Evolutionary conservation across 2,329 filamentous ascomycete species (phyloP).

Genomic region (Talaromyces sp.): DNA sequence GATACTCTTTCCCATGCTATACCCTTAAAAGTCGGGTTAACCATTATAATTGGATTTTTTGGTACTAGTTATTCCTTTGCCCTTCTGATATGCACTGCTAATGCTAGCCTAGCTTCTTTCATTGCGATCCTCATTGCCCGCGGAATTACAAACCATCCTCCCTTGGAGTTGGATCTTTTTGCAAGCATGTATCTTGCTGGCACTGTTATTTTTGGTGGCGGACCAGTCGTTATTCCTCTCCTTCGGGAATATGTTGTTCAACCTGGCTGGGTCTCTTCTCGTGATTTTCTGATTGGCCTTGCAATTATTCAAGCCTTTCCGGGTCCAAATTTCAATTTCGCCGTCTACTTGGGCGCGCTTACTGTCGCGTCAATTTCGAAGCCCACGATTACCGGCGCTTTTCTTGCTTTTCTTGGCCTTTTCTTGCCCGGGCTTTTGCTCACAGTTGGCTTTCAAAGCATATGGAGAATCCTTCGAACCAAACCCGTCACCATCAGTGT

Average conservation of each 20-base stretch:
- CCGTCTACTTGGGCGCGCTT: conserved; percentile 56
- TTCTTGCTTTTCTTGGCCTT: conserved; percentile 48
- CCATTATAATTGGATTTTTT: too few species aligned
- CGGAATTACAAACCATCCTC: conserved; percentile 30
- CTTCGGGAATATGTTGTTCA: conserved; percentile 58
- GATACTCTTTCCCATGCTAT: too few species aligned
- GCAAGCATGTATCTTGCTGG: conserved; percentile 70
- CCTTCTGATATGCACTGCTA: not conserved
- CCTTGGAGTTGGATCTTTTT: conserved; percentile 58
- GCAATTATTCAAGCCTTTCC: conserved; percentile 69
- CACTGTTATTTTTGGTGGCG: conserved; percentile 63
- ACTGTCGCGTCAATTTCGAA: conserved; percentile 13
- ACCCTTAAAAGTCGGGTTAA: too few species aligned
- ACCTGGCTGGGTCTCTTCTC: conserved; percentile 64
- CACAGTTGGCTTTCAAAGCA: conserved; percentile 37
- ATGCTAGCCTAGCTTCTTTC: conserved; percentile 44
- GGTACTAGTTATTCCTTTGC: too few species aligned
- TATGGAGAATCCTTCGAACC: conserved; percentile 50
- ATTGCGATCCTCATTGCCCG: conserved; percentile 51
- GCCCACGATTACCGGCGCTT: conserved; percentile 42
- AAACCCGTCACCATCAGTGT: conserved; percentile 46
- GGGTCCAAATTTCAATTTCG: conserved; percentile 50
- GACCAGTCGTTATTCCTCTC: conserved; percentile 62
- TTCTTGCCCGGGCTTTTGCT: conserved; percentile 34
- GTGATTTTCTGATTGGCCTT: conserved; percentile 69